Base-by-base conservation (phyloP, 2,329 filamentous ascomycete genomes). In the Bipolaris bicolor region DNA sequence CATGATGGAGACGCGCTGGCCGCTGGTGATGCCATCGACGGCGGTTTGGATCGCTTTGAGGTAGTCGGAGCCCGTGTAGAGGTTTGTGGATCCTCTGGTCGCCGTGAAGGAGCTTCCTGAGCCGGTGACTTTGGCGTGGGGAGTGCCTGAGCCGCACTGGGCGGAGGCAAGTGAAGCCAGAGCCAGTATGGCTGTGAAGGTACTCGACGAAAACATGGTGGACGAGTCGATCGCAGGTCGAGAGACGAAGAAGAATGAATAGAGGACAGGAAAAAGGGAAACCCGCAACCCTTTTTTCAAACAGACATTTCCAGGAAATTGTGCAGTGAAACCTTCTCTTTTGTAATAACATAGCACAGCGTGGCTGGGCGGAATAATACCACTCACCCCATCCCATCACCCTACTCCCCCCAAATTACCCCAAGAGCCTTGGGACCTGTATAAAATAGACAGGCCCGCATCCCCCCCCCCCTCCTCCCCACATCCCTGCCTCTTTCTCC, bases 31-130 rank as follows among this genome's bases (percentile, higher is more conserved):
- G 34, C 81, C 77, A 64, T 85, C 82, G 16, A 86, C 67, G 0
- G 83, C 84, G 0, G 82, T 76, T 49, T 86, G 82, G 55, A 86
- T 84, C 1, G 84, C 84, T 1, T 78, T 77, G 11, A 76, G 78
- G 70, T 86, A 86, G 74, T 85, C 79, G 15, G 78, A 77, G 26
- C 84, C 84, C 0, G 79, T 73, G 73, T 86, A 86, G 13, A 85
- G 76, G 7, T 67, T 76, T 44, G 57, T 77, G 1, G 74, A 78
- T 52, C 83, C 82, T 26, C 69, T 75, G 10, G 68, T 79, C 7
- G 82, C 80, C 0, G 74, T 79, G 70, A 79, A 84, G 4, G 78
- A 78, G 26, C 76, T 78, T 2, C 72, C 70, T 1, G 79, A 81
- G 61, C 81, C 82, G 1, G 81, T 81, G 10, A 84, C 81, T 10